A percentile compares a stretch with the other conserved stretches of the same genome.
Evolutionary conservation across 805 yeast genomes (phyloP).

Genomic region (Suhomyces sp.): DNA sequence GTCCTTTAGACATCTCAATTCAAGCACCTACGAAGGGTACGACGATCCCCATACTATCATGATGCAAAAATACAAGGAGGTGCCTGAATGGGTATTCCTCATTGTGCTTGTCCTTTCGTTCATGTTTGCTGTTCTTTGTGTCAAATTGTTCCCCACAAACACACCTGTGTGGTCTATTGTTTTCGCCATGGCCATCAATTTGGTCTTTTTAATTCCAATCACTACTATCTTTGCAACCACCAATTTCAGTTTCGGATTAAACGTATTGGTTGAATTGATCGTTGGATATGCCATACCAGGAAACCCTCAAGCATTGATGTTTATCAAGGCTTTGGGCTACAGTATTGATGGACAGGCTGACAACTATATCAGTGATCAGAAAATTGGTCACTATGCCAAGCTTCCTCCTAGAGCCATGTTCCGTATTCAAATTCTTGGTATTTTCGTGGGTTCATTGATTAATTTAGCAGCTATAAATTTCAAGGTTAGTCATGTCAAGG

Average conservation of each 20-base stretch:
- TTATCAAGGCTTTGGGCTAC: conserved; percentile 43
- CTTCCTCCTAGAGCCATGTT: conserved; percentile 25
- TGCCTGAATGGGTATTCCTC: conserved; percentile 22
- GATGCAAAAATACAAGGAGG: conserved; percentile 24
- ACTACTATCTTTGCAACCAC: conserved; percentile 49
- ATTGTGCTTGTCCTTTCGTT: conserved; percentile 16
- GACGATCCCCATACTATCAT: conserved; percentile 23
- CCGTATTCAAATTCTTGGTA: conserved; percentile 22
- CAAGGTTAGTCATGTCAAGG: conserved; percentile 16
- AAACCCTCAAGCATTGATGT: conserved; percentile 52
- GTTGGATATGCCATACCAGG: conserved; percentile 57
- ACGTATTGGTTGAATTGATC: conserved; percentile 55
- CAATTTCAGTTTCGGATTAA: conserved; percentile 46
- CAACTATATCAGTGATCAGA: conserved; percentile 36
- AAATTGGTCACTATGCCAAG: conserved; percentile 28
- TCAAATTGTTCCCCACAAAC: conserved; percentile 35
- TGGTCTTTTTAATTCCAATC: conserved; percentile 51
- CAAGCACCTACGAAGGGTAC: conserved; percentile 16
- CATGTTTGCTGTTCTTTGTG: conserved; percentile 28
- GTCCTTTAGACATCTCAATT: conserved; percentile 8
- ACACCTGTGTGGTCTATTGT: conserved; percentile 63
- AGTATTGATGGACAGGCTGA: conserved; percentile 32
- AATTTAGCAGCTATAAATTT: conserved; percentile 20
- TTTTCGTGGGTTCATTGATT: conserved; percentile 18
- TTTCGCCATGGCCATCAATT: conserved; percentile 49